A percentile compares a stretch with the other conserved stretches of the same genome.
Conservation (phyloP, 306 rosid genomes). For the Vigna mungo region DNA sequence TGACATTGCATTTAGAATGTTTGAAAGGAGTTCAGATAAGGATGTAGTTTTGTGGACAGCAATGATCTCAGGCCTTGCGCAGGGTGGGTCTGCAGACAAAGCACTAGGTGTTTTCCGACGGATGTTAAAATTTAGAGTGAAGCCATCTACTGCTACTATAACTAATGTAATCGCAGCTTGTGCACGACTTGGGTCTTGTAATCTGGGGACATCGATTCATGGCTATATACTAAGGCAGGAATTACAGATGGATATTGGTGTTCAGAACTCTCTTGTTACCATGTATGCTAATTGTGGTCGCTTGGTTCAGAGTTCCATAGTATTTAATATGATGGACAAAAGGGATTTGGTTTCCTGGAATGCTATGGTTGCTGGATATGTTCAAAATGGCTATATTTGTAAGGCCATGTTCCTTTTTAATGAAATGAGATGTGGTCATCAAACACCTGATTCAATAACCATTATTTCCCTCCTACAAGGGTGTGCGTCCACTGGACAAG, state of each 20-base stretch:
- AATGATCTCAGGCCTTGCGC: slow-evolving; percentile 83
- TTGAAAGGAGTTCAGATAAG: slow-evolving; percentile 50
- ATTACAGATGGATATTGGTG: slow-evolving; percentile 61
- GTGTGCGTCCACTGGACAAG: slow-evolving; percentile 75
- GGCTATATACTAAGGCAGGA: slow-evolving; percentile 65
- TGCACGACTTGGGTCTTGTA: slow-evolving; percentile 60
- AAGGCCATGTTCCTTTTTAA: slow-evolving; percentile 64
- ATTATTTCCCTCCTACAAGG: slow-evolving; percentile 77
- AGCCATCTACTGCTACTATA: slow-evolving; percentile 69
- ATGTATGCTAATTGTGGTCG: slow-evolving; percentile 79
- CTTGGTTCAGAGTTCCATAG: slow-evolving; percentile 57
- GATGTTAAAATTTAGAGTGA: slow-evolving; percentile 60
- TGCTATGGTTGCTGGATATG: slow-evolving; percentile 68
- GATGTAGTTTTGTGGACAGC: slow-evolving; percentile 84
- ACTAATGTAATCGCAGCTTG: slow-evolving; percentile 77
- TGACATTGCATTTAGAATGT: slow-evolving; percentile 61
- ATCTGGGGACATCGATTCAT: slow-evolving; percentile 65
- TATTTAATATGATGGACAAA: slow-evolving; percentile 58
- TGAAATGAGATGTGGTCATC: slow-evolving; percentile 61
- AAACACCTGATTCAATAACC: slow-evolving; percentile 74
- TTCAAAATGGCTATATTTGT: slow-evolving; percentile 65
- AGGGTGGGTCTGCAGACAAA: slow-evolving; percentile 61
- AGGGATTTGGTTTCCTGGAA: slow-evolving; percentile 88
- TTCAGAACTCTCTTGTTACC: slow-evolving; percentile 74
- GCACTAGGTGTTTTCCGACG: slow-evolving; percentile 57